Evolutionary conservation across 2,329 filamentous ascomycete species (phyloP).

Genomic region (Epichloe sibirici): DNA sequence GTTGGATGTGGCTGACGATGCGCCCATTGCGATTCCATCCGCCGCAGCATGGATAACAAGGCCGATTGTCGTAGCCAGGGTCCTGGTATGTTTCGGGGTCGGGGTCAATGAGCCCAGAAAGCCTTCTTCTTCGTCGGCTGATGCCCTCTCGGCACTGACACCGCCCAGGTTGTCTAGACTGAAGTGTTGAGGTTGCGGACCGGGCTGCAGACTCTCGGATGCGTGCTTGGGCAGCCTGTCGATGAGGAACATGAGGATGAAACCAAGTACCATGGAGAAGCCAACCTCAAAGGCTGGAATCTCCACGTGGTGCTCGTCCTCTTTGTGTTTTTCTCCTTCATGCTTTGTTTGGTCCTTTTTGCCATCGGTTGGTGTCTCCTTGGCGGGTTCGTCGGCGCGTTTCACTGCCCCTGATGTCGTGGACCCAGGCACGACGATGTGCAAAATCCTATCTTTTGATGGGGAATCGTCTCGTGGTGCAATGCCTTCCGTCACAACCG

Average conservation of each 20-base stretch:
- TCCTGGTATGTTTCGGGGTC: constrained; percentile 45
- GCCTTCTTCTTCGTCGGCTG: constrained; percentile 43
- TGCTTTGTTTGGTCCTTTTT: constrained; percentile 7
- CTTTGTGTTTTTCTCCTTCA: constrained; percentile 20
- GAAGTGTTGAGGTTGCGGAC: constrained; percentile 67
- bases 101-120: constrained; percentile 48
- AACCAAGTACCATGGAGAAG: constrained; percentile 74
- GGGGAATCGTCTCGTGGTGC: background rate
- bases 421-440: constrained; percentile 1
- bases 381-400: background rate
- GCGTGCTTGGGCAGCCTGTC: constrained; percentile 72
- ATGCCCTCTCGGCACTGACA: constrained; percentile 20
- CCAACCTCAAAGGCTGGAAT: constrained; percentile 69
- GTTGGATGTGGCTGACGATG: constrained; percentile 65
- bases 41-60: constrained; percentile 93
- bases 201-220: constrained; percentile 48
- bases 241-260: constrained; percentile 93
- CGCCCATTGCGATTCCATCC: constrained; percentile 91
- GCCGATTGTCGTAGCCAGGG: constrained; percentile 76
- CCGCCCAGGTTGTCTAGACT: constrained; percentile 70
- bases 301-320: constrained; percentile 17
- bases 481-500: constrained; percentile 9
- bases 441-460: background rate
- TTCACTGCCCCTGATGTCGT: background rate
- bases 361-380: background rate